Evolutionary conservation across 495 filamentous ascomycete genomes (phyloP).

Genomic region (Achaetomiella virescens): DNA sequence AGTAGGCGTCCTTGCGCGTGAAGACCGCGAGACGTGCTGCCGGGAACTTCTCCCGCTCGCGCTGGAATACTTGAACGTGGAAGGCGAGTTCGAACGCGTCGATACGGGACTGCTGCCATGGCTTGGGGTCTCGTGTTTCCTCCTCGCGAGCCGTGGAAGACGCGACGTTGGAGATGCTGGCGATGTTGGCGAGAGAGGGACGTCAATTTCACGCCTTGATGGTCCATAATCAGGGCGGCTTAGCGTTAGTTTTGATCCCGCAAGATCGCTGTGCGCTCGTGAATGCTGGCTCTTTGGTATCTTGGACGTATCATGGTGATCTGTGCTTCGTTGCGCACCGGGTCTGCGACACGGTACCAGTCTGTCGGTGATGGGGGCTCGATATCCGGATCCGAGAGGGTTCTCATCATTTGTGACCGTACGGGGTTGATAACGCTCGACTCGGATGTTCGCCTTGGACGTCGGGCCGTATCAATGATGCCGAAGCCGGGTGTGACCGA

Average conservation of each 20-base stretch:
- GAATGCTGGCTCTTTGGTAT: conserved; percentile 33
- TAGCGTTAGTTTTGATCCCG: conserved; percentile 31
- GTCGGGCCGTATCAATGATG: conserved; percentile 38
- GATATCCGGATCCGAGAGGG: conserved; percentile 40
- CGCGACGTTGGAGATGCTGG: conserved; percentile 35
- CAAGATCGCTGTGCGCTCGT: conserved; percentile 46
- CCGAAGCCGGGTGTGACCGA: conserved; percentile 42
- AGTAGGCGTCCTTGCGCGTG: conserved; percentile 33
- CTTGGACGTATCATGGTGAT: conserved; percentile 21
- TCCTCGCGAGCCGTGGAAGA: conserved; percentile 39
- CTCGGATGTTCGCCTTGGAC: conserved; percentile 42
- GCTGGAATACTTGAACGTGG: conserved; percentile 33
- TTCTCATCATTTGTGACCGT: conserved; percentile 35
- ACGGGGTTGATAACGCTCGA: conserved; percentile 33
- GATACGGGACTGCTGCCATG: conserved; percentile 45
- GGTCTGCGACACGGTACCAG: conserved; percentile 43
- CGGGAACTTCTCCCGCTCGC: conserved; percentile 37
- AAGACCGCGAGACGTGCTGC: conserved; percentile 19
- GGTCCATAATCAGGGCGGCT: conserved; percentile 21
- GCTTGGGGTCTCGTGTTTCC: conserved; percentile 35
- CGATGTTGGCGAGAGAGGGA: conserved; percentile 10
- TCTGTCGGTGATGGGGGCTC: conserved; percentile 48
- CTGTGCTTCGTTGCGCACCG: conserved; percentile 26
- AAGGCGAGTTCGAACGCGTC: conserved; percentile 46
- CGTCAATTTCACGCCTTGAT: conserved; percentile 16